Base-by-base conservation (phyloP, 768 basidiomycete genomes). In the Lentinula edodes region DNA sequence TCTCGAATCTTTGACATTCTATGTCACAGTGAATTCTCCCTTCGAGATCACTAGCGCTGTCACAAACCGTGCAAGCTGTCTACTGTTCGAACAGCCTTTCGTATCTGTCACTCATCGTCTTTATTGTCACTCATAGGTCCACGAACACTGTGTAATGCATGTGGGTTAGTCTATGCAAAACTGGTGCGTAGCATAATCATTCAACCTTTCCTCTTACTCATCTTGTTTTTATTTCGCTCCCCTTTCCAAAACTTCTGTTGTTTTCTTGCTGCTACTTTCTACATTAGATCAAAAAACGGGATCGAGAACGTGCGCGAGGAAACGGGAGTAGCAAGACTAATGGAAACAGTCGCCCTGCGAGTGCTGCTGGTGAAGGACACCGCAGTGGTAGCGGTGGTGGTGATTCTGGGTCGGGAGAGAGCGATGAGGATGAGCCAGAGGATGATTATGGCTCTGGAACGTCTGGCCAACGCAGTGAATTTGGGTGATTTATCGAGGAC, bases 121-220 rank as follows among this genome's bases (percentile, higher is more conserved):
- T 39, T 42, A n/a, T 28, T 1, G 7, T n/a, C 13, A 18, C 41
- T 15, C 5, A 10, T 58, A 91, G 90, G 90, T 56, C 90, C 90
- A 23, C 82, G 91, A 69, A 92, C 90, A 59, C 76, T 93, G 58
- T 93, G 90, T 72, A 93, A 93, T 70, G 90, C 90, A 10, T 93
- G 90, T 72, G 90, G 90, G 58, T 83, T 93, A 65, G 90, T 93
- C 62, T 93, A 91, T 72, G 91, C 90, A 59, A 93, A 93, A 76
- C 79, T 92, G 73, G 90, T 91, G 72, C 70, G 86, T 80, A 50
- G 16, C 54, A 62, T 42, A 62, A 18, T 58, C 54, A 35, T 55
- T 23, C 5, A 23, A 52, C 32, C 63, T 32, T 60, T 55, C 50
- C 59, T 52, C 42, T 43, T 39, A 45, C 61, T 38, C 55, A 42